phyloP scores from a whole-genome alignment of 1,284 basidiomycete species.

The Malassezia cuniculi region DNA sequence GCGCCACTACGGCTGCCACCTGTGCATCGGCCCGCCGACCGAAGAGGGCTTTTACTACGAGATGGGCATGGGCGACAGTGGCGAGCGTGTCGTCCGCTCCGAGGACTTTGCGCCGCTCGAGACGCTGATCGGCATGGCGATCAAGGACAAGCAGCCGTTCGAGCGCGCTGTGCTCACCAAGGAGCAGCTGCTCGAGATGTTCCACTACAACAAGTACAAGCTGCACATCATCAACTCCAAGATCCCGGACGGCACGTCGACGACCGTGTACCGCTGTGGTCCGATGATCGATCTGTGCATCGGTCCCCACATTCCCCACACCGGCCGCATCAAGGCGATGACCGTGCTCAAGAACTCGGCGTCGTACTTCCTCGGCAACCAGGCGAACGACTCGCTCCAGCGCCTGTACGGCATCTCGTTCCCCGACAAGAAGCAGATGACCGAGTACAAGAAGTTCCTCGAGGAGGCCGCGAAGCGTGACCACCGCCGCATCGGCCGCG shows the following conservation, averaged over 20 bases:
- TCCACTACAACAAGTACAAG: slow-evolving; percentile 99
- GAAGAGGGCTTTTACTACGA: slow-evolving; percentile 99
- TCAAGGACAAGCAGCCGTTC: slow-evolving; percentile 96
- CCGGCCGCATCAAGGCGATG: slow-evolving; percentile 78
- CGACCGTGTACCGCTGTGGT: slow-evolving; percentile 96
- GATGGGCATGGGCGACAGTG: slow-evolving; percentile 54
- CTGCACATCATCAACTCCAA: slow-evolving; percentile 88
- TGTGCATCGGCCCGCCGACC: slow-evolving; percentile 92
- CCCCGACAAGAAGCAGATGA: slow-evolving; percentile 89
- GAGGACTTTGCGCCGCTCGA: slow-evolving; percentile 81
- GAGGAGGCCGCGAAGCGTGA: slow-evolving; percentile 94
- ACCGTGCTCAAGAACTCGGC: slow-evolving; percentile 62
- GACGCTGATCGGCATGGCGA: slow-evolving; percentile 68
- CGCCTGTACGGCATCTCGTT: slow-evolving; percentile 98
- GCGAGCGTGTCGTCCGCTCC: slow-evolving; percentile 41
- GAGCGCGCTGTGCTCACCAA: slow-evolving; percentile 87
- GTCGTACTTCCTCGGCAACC: slow-evolving; percentile 93
- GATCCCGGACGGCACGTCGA: slow-evolving; percentile 88
- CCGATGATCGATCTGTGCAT: slow-evolving; percentile 96
- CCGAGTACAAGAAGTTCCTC: slow-evolving; percentile 90
- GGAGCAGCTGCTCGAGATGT: slow-evolving; percentile 90
- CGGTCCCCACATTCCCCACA: slow-evolving; percentile 94
- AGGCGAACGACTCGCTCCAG: slow-evolving; percentile 86
- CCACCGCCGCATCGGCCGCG: slow-evolving; percentile 63
- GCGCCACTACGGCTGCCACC: slow-evolving; percentile 88